Base-by-base conservation (phyloP, 805 yeast species). In the Candida maltosa region DNA sequence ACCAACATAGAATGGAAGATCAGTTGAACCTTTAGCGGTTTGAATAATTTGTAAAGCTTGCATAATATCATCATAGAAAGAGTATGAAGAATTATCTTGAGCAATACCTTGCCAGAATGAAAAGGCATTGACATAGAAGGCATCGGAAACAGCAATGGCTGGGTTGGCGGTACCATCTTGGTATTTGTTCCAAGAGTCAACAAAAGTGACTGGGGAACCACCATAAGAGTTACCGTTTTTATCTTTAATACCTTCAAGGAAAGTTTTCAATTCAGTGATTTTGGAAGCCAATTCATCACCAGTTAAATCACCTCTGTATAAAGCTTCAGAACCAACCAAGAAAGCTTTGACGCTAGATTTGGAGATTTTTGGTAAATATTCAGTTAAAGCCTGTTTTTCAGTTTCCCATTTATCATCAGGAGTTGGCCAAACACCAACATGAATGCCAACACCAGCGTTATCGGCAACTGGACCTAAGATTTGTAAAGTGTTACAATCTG, bases 71-170 rank as follows among this genome's bases (percentile, higher is more conserved):
- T 89, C 97, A 48, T 87, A 77, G 83, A 89, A 91, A 2, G 96
- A 87, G 75, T 78, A 86, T 12, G 95, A 78, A 18, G 96, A 77
- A 62, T 89, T 89, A 32, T 62, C 55, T 76, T 74, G 75, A 48
- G 87, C 75, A 71, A 88, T 97, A 29, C 97, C 97, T 72, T 91
- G 97, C 97, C 97, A 91, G 81, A 89, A 91, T 6, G 97, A 86
- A 76, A 91, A 91, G 33, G 96, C 97, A 59, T 91, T 91, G 54
- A 96, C 95, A 60, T 82, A 84, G 42, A 88, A 79, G 52, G 87
- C 70, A 61, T 91, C 97, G 31, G 94, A 70, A 34, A 87, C 89
- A 60, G 77, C 51, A 56, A 91, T 80, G 38, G 84, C 95, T 17
- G 83, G 76, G 34, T 65, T 51, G 46, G 81, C 70, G 48, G 71